Conservation (phyloP, 768 basidiomycete species). For the Pleurotus sapidus region DNA sequence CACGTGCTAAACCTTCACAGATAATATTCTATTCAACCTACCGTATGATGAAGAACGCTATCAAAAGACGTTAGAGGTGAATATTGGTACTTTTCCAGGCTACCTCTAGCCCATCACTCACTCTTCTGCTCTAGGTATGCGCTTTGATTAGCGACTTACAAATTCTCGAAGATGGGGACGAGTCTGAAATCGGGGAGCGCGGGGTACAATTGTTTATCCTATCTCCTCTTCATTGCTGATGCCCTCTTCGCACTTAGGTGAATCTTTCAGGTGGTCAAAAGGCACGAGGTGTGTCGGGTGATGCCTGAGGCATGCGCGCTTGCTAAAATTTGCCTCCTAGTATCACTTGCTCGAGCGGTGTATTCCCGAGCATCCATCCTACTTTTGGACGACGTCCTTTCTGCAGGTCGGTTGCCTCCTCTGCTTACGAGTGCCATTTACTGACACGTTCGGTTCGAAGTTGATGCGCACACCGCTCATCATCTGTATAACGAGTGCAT, state of each 20-base stretch:
- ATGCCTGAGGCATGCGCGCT: conserved; percentile 38
- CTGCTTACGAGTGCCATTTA: neutral
- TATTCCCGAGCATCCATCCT: conserved; percentile 85
- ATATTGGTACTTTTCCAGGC: conserved; percentile 44
- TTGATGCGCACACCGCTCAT: conserved; percentile 91
- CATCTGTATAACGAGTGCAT: conserved; percentile 85
- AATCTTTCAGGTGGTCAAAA: conserved; percentile 64
- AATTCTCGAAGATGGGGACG: conserved; percentile 85
- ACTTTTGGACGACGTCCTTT: conserved; percentile 80
- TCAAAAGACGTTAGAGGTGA: conserved; percentile 57
- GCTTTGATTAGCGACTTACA: conserved; percentile 73
- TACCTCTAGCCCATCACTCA: conserved; percentile 12
- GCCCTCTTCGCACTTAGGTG: conserved; percentile 35
- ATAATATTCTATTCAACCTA: conserved; percentile 78
- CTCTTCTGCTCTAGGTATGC: conserved; percentile 35
- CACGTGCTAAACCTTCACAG: conserved; percentile 13
- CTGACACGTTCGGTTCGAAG: conserved; percentile 28
- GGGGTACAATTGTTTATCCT: conserved; percentile 45
- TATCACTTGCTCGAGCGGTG: conserved; percentile 80
- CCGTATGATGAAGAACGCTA: conserved; percentile 69
- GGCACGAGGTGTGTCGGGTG: conserved; percentile 46
- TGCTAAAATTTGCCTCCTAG: conserved; percentile 33
- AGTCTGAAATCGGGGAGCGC: conserved; percentile 85
- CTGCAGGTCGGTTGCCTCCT: conserved; percentile 36
- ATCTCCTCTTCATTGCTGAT: neutral